A percentile compares a stretch with the other conserved stretches of the same genome.
Evolutionary conservation across 1,284 basidiomycete genomes (phyloP).

Genomic region (Ustilago crameri): DNA sequence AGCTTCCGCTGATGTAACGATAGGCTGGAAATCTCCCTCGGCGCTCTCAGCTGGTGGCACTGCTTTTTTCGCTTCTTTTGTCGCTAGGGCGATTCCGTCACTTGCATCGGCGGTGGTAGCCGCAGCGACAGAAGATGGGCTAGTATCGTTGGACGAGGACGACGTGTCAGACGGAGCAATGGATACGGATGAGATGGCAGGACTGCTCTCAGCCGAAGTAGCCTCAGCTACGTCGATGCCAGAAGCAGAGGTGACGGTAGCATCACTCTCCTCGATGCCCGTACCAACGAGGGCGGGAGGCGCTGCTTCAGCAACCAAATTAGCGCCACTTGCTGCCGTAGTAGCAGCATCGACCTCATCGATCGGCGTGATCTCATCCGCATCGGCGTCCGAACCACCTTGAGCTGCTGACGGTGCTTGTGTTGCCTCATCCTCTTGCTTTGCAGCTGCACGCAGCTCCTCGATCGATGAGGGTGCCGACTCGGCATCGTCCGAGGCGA

Average conservation of each 20-base stretch:
- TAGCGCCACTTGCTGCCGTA: slow-evolving; percentile 14
- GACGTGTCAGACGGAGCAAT: slow-evolving; percentile 1
- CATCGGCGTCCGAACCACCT: slow-evolving; percentile 7
- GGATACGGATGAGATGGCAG: slow-evolving; percentile 11
- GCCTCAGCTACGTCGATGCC: slow-evolving; percentile 29
- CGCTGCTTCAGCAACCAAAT: slow-evolving; percentile 42
- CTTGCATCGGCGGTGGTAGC: not conserved
- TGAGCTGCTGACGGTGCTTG: not conserved
- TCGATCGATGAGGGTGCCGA: slow-evolving; percentile 24
- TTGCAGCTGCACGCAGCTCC: slow-evolving; percentile 23
- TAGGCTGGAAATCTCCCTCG: slow-evolving; percentile 21
- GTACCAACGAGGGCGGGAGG: slow-evolving; percentile 48
- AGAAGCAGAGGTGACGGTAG: slow-evolving; percentile 38
- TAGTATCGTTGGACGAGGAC: slow-evolving; percentile 6
- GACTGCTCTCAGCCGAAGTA: not conserved
- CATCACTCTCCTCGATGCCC: slow-evolving; percentile 34
- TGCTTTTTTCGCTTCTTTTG: not conserved
- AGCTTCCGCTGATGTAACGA: slow-evolving; percentile 1
- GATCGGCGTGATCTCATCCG: slow-evolving; percentile 30
- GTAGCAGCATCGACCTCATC: slow-evolving; percentile 11
- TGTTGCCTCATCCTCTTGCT: slow-evolving; percentile 3
- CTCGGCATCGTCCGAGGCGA: slow-evolving; percentile 32
- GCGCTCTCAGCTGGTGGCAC: slow-evolving; percentile 19
- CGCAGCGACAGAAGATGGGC: slow-evolving; percentile 2
- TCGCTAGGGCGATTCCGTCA: not conserved